A percentile compares a stretch with the other conserved stretches of the same genome.
Evolutionary conservation across 352 stramenopile species (phyloP).

Genomic region (Phytophthora sp.): DNA sequence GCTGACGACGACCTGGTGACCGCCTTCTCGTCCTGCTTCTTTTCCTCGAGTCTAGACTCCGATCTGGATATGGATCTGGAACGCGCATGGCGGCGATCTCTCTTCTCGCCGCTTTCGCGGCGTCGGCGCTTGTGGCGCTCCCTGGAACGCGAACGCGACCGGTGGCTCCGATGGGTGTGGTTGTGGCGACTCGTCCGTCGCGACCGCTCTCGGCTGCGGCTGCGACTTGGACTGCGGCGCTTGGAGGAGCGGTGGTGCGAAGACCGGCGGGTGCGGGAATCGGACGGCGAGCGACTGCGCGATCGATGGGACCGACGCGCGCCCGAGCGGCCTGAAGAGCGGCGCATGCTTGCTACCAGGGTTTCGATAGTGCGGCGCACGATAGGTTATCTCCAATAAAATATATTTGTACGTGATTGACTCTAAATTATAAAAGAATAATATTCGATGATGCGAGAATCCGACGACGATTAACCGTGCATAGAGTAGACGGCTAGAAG

Average conservation of each 20-base stretch:
- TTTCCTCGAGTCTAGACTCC: conserved; percentile 13
- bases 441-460: no score
- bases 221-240: conserved; percentile 30
- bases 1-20: background rate
- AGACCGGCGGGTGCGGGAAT: conserved; percentile 22
- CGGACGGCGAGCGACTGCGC: conserved; percentile 14
- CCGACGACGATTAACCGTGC: no score
- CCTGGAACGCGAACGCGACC: conserved; percentile 31
- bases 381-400: no score
- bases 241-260: conserved; percentile 31
- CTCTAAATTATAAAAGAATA: no score
- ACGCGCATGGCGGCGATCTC: background rate
- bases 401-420: no score
- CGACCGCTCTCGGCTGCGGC: conserved; percentile 38
- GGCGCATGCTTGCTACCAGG: background rate
- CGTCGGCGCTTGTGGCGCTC: conserved; percentile 35
- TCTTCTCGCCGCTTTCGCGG: conserved; percentile 22
- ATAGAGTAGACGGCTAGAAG: no score
- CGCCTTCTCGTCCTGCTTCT: conserved; percentile 6
- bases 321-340: conserved; percentile 7
- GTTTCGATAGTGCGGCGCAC: background rate
- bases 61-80: conserved; percentile 26
- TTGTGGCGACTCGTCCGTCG: conserved; percentile 27
- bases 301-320: conserved; percentile 17
- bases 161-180: conserved; percentile 27